phyloP scores from a whole-genome alignment of 176 grass and related monocot species.

The Musa schizocarpa region DNA sequence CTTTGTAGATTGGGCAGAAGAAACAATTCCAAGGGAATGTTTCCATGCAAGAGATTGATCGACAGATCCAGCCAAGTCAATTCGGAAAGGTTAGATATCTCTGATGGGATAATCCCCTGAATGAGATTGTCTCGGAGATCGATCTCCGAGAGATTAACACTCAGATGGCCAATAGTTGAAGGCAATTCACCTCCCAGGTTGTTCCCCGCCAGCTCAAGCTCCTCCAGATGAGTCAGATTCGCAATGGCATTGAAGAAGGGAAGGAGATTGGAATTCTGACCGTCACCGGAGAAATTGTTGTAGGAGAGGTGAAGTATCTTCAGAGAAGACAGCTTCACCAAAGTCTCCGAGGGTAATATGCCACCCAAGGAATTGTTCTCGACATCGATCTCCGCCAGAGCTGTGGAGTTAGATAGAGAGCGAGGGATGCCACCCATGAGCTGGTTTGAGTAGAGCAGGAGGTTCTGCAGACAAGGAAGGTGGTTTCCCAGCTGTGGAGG shows the following conservation, averaged over 20 bases:
- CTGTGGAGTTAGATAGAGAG: slow-evolving; percentile 19
- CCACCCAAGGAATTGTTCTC: slow-evolving; percentile 15
- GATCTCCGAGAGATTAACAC: slow-evolving; percentile 14
- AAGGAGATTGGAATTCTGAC: slow-evolving; percentile 8
- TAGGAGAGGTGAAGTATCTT: slow-evolving; percentile 20
- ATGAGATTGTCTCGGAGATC: slow-evolving; percentile 12
- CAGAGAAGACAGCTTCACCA: slow-evolving; percentile 13
- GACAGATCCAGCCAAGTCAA: slow-evolving; percentile 5
- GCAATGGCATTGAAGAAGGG: slow-evolving; percentile 15
- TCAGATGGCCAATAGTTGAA: slow-evolving; percentile 2
- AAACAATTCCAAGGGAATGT: slow-evolving; percentile 8
- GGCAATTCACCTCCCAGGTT: slow-evolving; percentile 11
- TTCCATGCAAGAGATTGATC: slow-evolving; percentile 20
- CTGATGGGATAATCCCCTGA: slow-evolving; percentile 13
- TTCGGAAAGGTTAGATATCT: slow-evolving; percentile 5
- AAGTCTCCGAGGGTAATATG: slow-evolving; percentile 15
- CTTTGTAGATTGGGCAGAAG: slow-evolving; percentile 13
- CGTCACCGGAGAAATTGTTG: slow-evolving; percentile 20
- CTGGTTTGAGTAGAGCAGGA: slow-evolving; percentile 15
- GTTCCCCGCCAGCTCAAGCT: slow-evolving; percentile 19
- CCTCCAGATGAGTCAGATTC: slow-evolving; percentile 19
- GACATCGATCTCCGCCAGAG: slow-evolving; percentile 13
- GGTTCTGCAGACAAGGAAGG: slow-evolving; percentile 11
- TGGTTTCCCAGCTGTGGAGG: slow-evolving; percentile 15
- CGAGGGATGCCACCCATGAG: slow-evolving; percentile 7